These are phyloP conservation scores for Hanseniaspora clermontiae DNA, from an alignment of 805 yeast species.

Conservation along the genomic window DNA sequence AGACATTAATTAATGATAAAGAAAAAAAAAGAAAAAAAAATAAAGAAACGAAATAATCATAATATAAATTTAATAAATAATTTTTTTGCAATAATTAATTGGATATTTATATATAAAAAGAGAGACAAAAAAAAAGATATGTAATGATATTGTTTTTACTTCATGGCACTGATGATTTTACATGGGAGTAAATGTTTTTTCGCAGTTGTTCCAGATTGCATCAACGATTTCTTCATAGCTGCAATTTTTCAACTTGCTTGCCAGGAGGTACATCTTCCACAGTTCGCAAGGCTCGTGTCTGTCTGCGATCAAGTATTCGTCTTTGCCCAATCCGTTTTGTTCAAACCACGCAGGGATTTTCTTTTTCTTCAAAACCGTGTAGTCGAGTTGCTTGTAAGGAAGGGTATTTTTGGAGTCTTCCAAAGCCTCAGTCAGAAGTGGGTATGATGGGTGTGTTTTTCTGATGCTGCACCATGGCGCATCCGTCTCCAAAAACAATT, in stretches of 20 bases:
- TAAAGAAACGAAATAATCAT: conserved; percentile 7
- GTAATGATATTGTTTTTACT: background rate
- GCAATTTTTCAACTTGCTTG: conserved; percentile 38
- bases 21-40: conserved; percentile 5
- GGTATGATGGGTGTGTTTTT: conserved; percentile 48
- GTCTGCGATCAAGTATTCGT: conserved; percentile 47
- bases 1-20: conserved; percentile 9
- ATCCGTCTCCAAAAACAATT: conserved; percentile 78
- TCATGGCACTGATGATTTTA: background rate
- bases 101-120: background rate
- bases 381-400: conserved; percentile 14
- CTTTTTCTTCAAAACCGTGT: conserved; percentile 5
- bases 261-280: conserved; percentile 62
- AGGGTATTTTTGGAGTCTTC: conserved; percentile 34
- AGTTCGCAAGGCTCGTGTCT: conserved; percentile 88
- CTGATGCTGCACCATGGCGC: conserved; percentile 98
- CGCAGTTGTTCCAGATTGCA: conserved; percentile 41
- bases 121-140: background rate
- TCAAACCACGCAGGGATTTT: conserved; percentile 6
- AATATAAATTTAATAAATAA: background rate
- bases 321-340: conserved; percentile 20
- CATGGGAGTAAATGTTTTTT: conserved; percentile 28
- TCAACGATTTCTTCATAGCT: conserved; percentile 35
- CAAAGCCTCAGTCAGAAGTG: conserved; percentile 53
- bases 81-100: background rate